Base-by-base conservation (phyloP, 1,284 basidiomycete species). In the Apiotrichum gamsii region DNA sequence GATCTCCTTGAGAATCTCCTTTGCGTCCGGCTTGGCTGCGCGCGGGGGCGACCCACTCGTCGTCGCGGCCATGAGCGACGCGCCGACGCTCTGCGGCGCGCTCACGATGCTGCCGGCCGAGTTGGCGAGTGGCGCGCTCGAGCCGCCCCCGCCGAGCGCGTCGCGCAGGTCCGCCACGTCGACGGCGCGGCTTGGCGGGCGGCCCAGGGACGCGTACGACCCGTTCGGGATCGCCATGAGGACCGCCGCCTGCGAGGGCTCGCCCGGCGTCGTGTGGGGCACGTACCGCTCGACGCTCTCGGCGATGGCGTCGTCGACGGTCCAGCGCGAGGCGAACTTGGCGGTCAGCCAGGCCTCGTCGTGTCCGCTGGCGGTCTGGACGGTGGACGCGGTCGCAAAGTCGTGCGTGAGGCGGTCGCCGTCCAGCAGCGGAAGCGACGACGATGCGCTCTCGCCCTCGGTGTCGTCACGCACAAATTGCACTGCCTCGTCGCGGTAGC, bases 141-240 rank as follows among this genome's bases (percentile, higher is more conserved):
- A 19, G 39, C 30, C 5, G 31, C 25, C 33, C 20, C 37, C 28
- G 18, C 43, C 42, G 28, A 93, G 73, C 8, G 89, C 89, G 58
- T 90, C 87, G 44, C 88, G 78, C 36, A 93, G 76, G 64, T 91
- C 88, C 1, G 80, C 82, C 13, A 93, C 88, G 23, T 90, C 90
- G 33, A 56, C 47, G 2, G 82, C 82, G 54, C 82, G 78, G 8
- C 80, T 78, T 5, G 39, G 31, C 11, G 84, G 84, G 40, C 84
- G 80, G 29, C 82, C 78, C 45, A 90, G 74, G 57, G 85, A 88
- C 62, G 85, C 84, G 43, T 88, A 75, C 4, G 87, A 90, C 20
- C 86, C 75, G 66, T 91, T 91, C 54, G 90, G 85, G 50, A 87
- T 85, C 52, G 86, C 84, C 87, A 90, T 90, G 49, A 91, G 74